Evolutionary conservation across 106 monocot species (phyloP), one percentile per base, ranked within the genome.

Genomic region (Dactylorhiza incarnata): DNA sequence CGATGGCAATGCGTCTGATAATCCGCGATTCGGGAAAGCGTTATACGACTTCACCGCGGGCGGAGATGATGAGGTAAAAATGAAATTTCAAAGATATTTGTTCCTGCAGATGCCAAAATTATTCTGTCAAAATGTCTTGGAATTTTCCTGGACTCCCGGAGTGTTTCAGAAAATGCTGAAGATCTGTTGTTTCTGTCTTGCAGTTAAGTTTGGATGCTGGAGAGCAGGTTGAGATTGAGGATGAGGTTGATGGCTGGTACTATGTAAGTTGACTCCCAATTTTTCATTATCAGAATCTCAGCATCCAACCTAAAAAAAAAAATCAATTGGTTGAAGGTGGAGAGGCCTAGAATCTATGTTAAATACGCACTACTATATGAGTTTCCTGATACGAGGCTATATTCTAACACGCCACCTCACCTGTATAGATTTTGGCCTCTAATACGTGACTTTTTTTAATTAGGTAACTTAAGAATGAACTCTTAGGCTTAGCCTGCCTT

Each of bases 201-300:
- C 89, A 97, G 97, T 81, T 97, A 73, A 93, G 76, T 82, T 84
- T 97, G 76, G 77, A 53, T 25, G 87, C 97, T 11, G 97, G 94
- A 78, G 97, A 97, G 80, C 94, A 97, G 73, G 89, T 97, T 66
- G 94, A 94, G 74, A 97, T 97, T 78, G 89, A 97, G 49, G 89
- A 97, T 56, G 97, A 97, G 85, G 91, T 97, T 62, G 97, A 97
- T 77, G 97, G 97, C 62, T 97, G 97, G 97, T 97, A 83, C 82
- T 86, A 97, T 85, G 97, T 97, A 87, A 91, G 96, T 96, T 73
- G 3, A 62, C 1, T 37, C 6, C 10, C 37, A 3, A 37, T 37
- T 37, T 37, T 37, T 37, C 37, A 0, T 37, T 37, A 37, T 37
- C 37, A 37, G 37, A 37, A 37, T 37, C 37, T 37, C 2, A 37